phyloP scores from a whole-genome alignment of 768 basidiomycete species.

The Infundibulicybe gibba region DNA sequence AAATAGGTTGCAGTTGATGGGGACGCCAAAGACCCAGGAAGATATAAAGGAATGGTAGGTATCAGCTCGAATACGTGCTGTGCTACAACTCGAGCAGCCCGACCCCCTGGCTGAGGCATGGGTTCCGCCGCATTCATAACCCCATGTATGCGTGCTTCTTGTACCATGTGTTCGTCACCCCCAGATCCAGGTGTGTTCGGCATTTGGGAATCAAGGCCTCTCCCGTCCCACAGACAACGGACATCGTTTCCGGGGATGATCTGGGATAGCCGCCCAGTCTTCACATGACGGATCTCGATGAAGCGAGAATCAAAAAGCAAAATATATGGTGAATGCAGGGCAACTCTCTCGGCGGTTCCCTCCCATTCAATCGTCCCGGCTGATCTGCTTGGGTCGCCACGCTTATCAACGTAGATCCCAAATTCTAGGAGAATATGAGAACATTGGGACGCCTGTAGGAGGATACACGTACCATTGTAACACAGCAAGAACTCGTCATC shows the following conservation, averaged over 20 bases:
- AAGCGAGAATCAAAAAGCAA: constrained; percentile 86
- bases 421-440: constrained; percentile 55
- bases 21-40: constrained; percentile 56
- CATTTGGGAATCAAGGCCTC: constrained; percentile 51
- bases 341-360: constrained; percentile 83
- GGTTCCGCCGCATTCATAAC: constrained; percentile 67
- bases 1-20: constrained; percentile 52
- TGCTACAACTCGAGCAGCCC: constrained; percentile 42
- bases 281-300: constrained; percentile 85
- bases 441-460: neutral
- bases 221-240: constrained; percentile 89
- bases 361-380: constrained; percentile 90
- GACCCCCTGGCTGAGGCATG: constrained; percentile 34
- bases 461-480: constrained; percentile 66
- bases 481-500: constrained; percentile 89
- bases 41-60: constrained; percentile 70
- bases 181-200: constrained; percentile 52
- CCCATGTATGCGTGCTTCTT: constrained; percentile 83
- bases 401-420: constrained; percentile 87
- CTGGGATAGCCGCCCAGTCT: constrained; percentile 75
- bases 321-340: constrained; percentile 86
- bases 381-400: constrained; percentile 78
- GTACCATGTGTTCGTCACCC: constrained; percentile 52
- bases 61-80: constrained; percentile 81
- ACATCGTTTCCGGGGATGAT: constrained; percentile 81